Percentiles rank a stretch among this genome's conserved stretches.
phyloP scores from a whole-genome alignment of 139 green algal genomes.

The Yamagishiella unicocca region DNA sequence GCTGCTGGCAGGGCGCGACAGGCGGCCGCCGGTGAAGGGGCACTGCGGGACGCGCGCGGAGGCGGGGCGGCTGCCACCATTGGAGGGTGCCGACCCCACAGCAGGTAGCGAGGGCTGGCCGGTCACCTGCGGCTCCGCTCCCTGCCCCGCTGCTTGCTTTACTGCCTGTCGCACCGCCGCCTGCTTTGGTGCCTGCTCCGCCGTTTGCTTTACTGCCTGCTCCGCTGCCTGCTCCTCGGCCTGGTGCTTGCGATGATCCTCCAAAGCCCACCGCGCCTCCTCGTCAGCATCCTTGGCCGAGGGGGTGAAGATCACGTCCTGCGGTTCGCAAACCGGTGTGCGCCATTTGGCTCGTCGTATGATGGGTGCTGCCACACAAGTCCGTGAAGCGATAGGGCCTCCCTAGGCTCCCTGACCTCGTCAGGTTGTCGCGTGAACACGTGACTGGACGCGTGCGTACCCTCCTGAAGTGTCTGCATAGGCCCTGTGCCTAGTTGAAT shows the following conservation, averaged over 20 bases:
- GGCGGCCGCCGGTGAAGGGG: neutral
- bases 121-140: neutral
- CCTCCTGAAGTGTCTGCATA: neutral
- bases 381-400: neutral
- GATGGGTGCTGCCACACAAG: neutral
- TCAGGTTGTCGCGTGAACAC: neutral
- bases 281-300: neutral
- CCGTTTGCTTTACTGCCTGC: too few species aligned
- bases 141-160: neutral
- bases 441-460: too few species aligned
- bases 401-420: neutral
- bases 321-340: too few species aligned
- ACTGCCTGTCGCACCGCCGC: too few species aligned
- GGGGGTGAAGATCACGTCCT: conserved; percentile 28
- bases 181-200: neutral
- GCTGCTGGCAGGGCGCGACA: neutral
- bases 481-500: neutral
- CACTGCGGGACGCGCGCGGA: conserved; percentile 1
- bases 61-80: neutral
- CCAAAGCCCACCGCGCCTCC: conserved; percentile 23
- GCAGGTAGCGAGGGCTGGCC: neutral
- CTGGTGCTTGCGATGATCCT: neutral
- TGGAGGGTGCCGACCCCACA: neutral
- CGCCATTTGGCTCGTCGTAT: too few species aligned
- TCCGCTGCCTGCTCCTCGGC: neutral